Conservation (phyloP, 495 filamentous ascomycete genomes). For the Neurospora sp. region DNA sequence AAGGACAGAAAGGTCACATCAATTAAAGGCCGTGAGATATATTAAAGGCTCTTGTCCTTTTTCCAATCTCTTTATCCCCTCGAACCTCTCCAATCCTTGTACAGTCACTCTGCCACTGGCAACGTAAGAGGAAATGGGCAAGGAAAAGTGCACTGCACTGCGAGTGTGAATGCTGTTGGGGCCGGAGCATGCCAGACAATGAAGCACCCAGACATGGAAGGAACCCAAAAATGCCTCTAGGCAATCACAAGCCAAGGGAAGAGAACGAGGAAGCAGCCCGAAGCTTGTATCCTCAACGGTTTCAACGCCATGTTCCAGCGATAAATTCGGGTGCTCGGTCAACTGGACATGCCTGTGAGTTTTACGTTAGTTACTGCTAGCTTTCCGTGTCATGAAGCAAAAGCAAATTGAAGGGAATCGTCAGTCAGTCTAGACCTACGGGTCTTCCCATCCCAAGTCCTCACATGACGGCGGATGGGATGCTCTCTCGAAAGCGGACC, state of each 20-base stretch:
- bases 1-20: conserved; percentile 9
- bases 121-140: not conserved
- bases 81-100: not conserved
- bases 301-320: not conserved
- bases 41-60: conserved; percentile 9
- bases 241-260: conserved; percentile 1
- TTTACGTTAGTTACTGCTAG: not conserved
- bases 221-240: conserved; percentile 4
- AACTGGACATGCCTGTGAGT: not conserved
- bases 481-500: not conserved
- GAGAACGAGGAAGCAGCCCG: not conserved
- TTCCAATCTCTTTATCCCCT: conserved; percentile 15
- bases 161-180: not conserved
- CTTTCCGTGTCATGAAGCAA: not conserved
- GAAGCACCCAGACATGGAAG: conserved; percentile 27
- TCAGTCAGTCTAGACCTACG: not conserved
- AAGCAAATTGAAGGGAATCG: not conserved
- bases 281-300: not conserved
- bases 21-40: conserved; percentile 18
- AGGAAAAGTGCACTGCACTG: not conserved
- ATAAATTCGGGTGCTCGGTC: not conserved
- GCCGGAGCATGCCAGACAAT: conserved; percentile 13
- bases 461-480: not conserved
- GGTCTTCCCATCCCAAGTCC: not conserved
- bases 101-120: not conserved